Base-by-base conservation (phyloP, 352 stramenopile genomes). In the Globisporangium nagaii region DNA sequence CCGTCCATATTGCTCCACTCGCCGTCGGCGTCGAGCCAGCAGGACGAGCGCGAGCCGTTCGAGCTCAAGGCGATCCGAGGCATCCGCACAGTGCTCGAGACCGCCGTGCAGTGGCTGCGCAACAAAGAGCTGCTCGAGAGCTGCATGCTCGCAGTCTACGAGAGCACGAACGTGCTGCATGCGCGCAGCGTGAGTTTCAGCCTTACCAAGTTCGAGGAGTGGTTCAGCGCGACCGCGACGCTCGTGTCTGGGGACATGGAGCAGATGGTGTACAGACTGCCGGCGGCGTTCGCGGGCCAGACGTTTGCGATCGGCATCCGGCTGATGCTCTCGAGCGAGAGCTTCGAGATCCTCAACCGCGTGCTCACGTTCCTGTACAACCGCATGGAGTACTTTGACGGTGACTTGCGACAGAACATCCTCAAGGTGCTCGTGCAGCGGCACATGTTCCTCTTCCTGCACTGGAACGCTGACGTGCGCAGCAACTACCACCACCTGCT, bases 401-500 rank as follows among this genome's bases (percentile, higher is more conserved):
- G 77, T 12, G 75, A 87, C 10, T 52, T 92, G 31, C 75, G 81
- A 0, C 73, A 86, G 36, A 74, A 65, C 50, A 72, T 88, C 37
- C 59, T 92, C 15, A 86, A 88, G 48, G 72, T 73, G 9, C 62
- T 92, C 10, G 73, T 88, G 12, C 81, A 89, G 52, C 81, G 81
- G 0, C 81, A 92, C 59, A 88, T 92, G 74, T 73, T 60, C 1
- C 62, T 92, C 11, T 92, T 90, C 27, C 48, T 92, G 31, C 81
- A 92, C 56, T 92, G 81, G 81, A 85, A 92, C 53, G 58, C 54
- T 4, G 81, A 90, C 31, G 81, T 92, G 8, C 65, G 81, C 5
- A 70, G 65, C 43, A 76, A 74, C 30, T 92, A 92, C 55, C 81
- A 92, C 35, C 81, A 92, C 60, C 17, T 92, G 17, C 66, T 92